phyloP scores from a whole-genome alignment of 2,329 filamentous ascomycete genomes.

The Gaeumannomyces tritici region DNA sequence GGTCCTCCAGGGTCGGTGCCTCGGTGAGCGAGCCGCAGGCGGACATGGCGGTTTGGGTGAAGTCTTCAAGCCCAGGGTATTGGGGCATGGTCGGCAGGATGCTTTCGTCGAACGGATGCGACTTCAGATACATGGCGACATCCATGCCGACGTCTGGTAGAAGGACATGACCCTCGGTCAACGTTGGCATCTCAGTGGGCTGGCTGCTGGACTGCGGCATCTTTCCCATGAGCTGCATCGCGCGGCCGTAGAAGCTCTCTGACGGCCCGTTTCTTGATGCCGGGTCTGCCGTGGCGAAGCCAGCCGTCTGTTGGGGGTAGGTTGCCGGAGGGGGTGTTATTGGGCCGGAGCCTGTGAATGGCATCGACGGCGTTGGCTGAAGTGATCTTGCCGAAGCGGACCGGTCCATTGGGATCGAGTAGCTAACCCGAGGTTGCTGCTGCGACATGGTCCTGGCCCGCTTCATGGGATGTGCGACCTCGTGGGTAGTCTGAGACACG shows the following conservation, averaged over 20 bases:
- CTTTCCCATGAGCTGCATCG: neutral
- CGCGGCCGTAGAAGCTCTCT: neutral
- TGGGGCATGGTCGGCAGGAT: neutral
- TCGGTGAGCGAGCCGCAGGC: conserved; percentile 25
- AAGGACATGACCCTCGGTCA: neutral
- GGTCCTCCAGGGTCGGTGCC: conserved; percentile 20
- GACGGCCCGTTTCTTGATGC: neutral
- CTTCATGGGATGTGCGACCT: conserved; percentile 5
- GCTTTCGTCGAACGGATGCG: neutral
- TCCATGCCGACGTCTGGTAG: conserved; percentile 8
- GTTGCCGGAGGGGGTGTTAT: neutral
- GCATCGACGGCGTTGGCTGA: neutral
- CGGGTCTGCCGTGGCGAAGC: neutral
- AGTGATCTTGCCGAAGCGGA: neutral
- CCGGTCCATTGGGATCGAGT: conserved; percentile 1
- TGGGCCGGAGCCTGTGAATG: conserved; percentile 3
- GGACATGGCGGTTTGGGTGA: conserved; percentile 15
- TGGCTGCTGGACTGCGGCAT: neutral
- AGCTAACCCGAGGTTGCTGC: neutral
- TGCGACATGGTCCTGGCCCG: conserved; percentile 3
- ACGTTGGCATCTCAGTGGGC: neutral
- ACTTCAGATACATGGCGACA: conserved; percentile 6
- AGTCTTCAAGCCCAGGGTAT: conserved; percentile 9
- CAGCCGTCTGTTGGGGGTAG: neutral
- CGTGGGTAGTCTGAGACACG: neutral